phyloP scores from a whole-genome alignment of 139 green algal genomes.

The Diplosphaera chodatii region DNA sequence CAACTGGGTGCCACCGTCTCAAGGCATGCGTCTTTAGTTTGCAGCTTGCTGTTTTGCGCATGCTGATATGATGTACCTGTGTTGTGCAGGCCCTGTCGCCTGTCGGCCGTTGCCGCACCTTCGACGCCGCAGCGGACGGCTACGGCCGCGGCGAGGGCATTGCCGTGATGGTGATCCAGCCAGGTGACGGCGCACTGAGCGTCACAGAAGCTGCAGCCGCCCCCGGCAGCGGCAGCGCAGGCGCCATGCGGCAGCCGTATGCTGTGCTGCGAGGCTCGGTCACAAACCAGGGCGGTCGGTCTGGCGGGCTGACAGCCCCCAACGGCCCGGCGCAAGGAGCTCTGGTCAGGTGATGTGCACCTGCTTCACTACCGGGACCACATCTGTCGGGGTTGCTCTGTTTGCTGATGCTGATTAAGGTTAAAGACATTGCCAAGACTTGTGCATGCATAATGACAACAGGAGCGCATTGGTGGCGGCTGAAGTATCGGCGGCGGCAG shows the following conservation, averaged over 20 bases:
- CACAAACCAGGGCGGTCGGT: slow-evolving; percentile 84
- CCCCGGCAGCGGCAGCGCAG: no score
- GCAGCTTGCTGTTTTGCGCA: no score
- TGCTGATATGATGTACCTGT: no score
- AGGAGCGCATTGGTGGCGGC: background rate
- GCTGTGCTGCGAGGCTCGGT: slow-evolving; percentile 40
- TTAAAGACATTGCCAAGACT: no score
- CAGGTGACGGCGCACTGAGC: background rate
- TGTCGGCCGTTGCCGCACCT: slow-evolving; percentile 45
- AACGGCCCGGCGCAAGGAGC: slow-evolving; percentile 62
- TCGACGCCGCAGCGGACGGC: slow-evolving; percentile 51
- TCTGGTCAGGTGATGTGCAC: slow-evolving; percentile 39
- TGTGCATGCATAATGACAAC: no score
- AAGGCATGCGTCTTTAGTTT: no score
- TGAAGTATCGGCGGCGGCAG: background rate
- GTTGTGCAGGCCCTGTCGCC: slow-evolving; percentile 30
- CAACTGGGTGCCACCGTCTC: no score
- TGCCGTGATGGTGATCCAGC: slow-evolving; percentile 11
- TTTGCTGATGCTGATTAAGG: no score
- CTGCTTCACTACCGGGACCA: no score
- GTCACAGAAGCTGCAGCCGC: no score
- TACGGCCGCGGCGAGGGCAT: slow-evolving; percentile 51
- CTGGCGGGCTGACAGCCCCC: slow-evolving; percentile 71
- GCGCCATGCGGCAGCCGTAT: slow-evolving; percentile 3
- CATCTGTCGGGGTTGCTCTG: no score